phyloP scores from a whole-genome alignment of 257 asterid genomes.

The Fraxinus americana region DNA sequence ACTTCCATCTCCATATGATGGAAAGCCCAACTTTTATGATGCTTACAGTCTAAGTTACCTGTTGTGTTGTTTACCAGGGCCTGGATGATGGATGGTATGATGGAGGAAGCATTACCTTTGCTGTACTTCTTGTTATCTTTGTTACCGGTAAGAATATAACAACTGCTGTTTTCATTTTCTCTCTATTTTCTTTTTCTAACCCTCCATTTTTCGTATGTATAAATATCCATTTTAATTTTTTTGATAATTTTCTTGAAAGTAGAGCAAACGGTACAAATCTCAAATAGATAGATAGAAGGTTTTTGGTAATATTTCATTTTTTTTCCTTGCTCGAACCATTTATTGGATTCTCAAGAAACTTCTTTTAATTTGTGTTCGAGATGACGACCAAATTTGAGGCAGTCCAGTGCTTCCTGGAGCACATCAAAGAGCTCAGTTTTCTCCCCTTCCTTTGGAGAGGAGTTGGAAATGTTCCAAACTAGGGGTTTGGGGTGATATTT shows the following conservation, averaged over 20 bases:
- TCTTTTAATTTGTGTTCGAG: background rate
- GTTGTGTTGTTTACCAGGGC: slow-evolving; percentile 52
- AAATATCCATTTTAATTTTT: background rate
- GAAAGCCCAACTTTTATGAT: slow-evolving; percentile 6
- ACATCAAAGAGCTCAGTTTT: background rate
- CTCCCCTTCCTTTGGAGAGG: background rate
- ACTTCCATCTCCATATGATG: slow-evolving; percentile 5
- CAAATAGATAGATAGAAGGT: slow-evolving; percentile 7
- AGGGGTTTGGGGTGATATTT: background rate
- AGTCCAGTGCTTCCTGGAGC: background rate
- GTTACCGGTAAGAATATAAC: slow-evolving; percentile 64
- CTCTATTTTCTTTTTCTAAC: slow-evolving; percentile 2
- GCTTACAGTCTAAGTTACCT: background rate
- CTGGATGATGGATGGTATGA: slow-evolving; percentile 89
- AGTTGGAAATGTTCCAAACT: background rate
- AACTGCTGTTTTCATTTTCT: slow-evolving; percentile 5
- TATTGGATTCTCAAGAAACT: background rate
- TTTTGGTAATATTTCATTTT: slow-evolving; percentile 9
- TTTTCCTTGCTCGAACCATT: background rate
- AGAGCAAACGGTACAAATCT: slow-evolving; percentile 1
- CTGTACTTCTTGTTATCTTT: slow-evolving; percentile 87
- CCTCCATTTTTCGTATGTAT: background rate
- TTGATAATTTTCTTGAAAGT: background rate
- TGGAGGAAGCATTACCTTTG: slow-evolving; percentile 96
- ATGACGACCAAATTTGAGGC: background rate